Evolutionary conservation across 2,329 filamentous ascomycete genomes (phyloP).

Genomic region (Drechslerella dactyloides): DNA sequence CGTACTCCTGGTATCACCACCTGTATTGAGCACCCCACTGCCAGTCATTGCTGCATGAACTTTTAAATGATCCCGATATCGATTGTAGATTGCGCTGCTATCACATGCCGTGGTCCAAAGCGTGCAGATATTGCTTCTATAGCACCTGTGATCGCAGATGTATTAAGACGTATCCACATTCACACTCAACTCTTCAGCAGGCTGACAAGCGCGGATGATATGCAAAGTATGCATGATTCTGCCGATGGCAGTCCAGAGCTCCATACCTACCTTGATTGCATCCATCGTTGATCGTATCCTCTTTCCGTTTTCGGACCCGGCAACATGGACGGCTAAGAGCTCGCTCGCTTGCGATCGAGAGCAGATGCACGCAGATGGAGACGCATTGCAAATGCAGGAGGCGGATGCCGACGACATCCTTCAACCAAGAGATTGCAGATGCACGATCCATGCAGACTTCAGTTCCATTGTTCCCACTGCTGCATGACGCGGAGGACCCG

Average conservation of each 20-base stretch:
- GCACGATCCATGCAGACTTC: background rate
- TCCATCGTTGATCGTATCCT: constrained; percentile 10
- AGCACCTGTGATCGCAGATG: too few relatives aligned
- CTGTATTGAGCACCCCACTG: background rate
- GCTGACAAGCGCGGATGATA: background rate
- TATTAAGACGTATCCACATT: too few relatives aligned
- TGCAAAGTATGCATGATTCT: background rate
- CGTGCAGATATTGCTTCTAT: too few relatives aligned
- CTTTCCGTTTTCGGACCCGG: constrained; percentile 1
- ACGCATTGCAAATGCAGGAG: background rate
- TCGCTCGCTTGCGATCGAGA: constrained; percentile 15
- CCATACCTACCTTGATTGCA: constrained; percentile 4
- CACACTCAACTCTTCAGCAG: too few relatives aligned
- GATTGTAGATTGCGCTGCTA: too few relatives aligned
- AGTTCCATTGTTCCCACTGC: constrained; percentile 11
- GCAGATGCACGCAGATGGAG: background rate
- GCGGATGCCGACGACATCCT: too few relatives aligned
- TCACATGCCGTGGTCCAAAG: too few relatives aligned
- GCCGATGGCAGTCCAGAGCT: too few relatives aligned
- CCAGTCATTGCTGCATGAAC: background rate
- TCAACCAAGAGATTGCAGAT: too few relatives aligned
- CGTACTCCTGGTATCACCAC: background rate
- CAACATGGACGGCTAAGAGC: constrained; percentile 2
- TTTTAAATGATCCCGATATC: too few relatives aligned
- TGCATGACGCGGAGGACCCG: constrained; percentile 29